These are phyloP conservation scores for Podaxis pistillaris DNA, from an alignment of 768 basidiomycete species.

Conservation along the genomic window DNA sequence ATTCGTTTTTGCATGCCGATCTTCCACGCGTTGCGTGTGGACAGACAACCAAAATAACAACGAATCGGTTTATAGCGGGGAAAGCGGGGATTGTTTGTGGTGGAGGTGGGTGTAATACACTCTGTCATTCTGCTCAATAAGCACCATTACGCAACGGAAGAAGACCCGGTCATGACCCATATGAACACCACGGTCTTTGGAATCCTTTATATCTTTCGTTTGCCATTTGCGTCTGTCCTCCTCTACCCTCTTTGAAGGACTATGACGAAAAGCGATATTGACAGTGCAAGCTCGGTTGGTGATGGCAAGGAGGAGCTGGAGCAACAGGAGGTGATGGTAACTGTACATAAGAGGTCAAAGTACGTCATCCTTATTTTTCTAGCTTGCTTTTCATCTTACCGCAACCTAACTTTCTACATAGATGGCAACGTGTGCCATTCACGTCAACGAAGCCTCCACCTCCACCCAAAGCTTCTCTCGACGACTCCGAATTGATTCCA, in stretches of 20 bases:
- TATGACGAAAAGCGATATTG: slow-evolving; percentile 6
- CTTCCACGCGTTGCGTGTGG: not conserved
- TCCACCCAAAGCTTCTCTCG: slow-evolving; percentile 50
- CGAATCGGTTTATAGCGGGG: slow-evolving; percentile 9
- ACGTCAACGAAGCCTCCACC: slow-evolving; percentile 36
- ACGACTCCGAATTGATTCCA: slow-evolving; percentile 61
- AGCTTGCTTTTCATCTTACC: not conserved
- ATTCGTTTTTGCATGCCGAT: not conserved
- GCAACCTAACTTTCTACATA: not conserved
- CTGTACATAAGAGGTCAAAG: slow-evolving; percentile 8
- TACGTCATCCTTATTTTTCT: not conserved
- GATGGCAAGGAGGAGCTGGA: slow-evolving; percentile 4
- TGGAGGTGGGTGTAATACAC: not conserved
- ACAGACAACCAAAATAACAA: not conserved
- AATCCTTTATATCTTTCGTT: not conserved
- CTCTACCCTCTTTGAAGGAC: not conserved
- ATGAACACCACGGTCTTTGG: not conserved
- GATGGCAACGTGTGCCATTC: slow-evolving; percentile 39
- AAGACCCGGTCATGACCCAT: not conserved
- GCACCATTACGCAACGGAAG: slow-evolving; percentile 12
- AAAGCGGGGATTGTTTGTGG: not conserved
- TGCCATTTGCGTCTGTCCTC: not conserved
- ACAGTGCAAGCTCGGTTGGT: slow-evolving; percentile 5
- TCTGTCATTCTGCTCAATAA: not conserved
- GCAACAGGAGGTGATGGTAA: not conserved